These are phyloP conservation scores for Phialophora macrospora DNA, from an alignment of 2,329 filamentous ascomycete genomes.

Conservation along the genomic window DNA sequence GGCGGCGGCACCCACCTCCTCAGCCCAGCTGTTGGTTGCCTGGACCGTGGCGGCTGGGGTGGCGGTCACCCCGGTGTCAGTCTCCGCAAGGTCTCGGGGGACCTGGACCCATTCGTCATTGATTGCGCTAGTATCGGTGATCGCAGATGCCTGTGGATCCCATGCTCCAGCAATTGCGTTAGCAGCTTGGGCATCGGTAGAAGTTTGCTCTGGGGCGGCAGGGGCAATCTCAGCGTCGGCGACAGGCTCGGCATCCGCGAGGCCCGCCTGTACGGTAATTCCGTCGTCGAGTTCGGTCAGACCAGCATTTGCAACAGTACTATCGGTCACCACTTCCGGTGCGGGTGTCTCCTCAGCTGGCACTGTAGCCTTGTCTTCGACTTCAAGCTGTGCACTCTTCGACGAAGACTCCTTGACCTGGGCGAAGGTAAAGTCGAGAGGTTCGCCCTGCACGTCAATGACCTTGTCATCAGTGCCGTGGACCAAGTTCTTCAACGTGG, in stretches of 20 bases:
- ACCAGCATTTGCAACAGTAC: slow-evolving; percentile 64
- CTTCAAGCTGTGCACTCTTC: slow-evolving; percentile 39
- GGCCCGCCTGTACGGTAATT: slow-evolving; percentile 59
- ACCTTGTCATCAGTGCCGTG: slow-evolving; percentile 64
- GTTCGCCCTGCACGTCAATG: slow-evolving; percentile 59
- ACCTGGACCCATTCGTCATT: slow-evolving; percentile 71
- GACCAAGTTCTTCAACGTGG: slow-evolving; percentile 64
- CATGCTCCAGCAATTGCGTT: slow-evolving; percentile 59
- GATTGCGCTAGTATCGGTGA: slow-evolving; percentile 60
- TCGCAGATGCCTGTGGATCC: slow-evolving; percentile 57
- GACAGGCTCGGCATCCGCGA: slow-evolving; percentile 50
- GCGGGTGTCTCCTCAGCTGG: slow-evolving; percentile 51
- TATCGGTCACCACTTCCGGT: slow-evolving; percentile 56
- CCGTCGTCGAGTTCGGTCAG: slow-evolving; percentile 63
- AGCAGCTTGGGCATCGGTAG: slow-evolving; percentile 48
- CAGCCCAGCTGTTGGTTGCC: slow-evolving; percentile 76
- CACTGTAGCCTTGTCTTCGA: slow-evolving; percentile 48
- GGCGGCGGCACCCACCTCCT: slow-evolving; percentile 69
- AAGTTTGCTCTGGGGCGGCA: slow-evolving; percentile 46
- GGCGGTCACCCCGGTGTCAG: slow-evolving; percentile 67
- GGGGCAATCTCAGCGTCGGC: slow-evolving; percentile 44
- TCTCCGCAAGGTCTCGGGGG: slow-evolving; percentile 73
- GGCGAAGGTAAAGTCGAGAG: slow-evolving; percentile 60
- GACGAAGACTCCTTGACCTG: slow-evolving; percentile 57
- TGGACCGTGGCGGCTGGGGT: slow-evolving; percentile 62